Evolutionary conservation across 202 grass and related monocot genomes (phyloP).

Genomic region (Panicum virgatum): DNA sequence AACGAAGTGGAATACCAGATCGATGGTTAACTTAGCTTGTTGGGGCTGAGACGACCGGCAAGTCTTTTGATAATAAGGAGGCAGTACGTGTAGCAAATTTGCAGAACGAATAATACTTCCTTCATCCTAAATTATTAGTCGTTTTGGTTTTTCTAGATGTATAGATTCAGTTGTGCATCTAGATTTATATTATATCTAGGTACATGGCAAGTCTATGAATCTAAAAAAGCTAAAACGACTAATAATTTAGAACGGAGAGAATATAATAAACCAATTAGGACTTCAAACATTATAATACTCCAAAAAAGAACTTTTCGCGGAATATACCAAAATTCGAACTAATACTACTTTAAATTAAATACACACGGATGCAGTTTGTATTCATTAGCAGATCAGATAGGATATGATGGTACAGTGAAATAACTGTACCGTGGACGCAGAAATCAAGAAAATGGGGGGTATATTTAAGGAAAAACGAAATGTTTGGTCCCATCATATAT

Average conservation of each 20-base stretch:
- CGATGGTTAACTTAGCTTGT: neutral
- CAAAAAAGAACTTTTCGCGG: neutral
- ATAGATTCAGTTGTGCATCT: too few species aligned
- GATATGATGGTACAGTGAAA: neutral
- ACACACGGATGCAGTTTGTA: neutral
- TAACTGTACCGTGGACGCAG: neutral
- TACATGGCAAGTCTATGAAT: too few species aligned
- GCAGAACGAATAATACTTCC: too few species aligned
- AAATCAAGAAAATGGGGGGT: neutral
- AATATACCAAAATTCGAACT: neutral
- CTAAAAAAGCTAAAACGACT: too few species aligned
- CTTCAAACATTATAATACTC: too few species aligned
- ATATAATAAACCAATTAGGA: too few species aligned
- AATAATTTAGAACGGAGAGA: too few species aligned
- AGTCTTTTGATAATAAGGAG: neutral
- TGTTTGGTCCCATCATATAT: neutral
- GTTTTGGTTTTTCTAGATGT: too few species aligned
- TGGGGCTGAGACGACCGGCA: neutral
- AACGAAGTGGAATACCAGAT: slow-evolving; percentile 11
- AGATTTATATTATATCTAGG: too few species aligned
- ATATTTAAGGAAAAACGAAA: neutral
- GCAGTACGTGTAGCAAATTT: neutral
- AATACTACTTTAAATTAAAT: neutral
- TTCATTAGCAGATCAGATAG: neutral
- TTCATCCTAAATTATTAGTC: too few species aligned